Conservation (phyloP, 169 alveolate genomes). For the Sarcocystis neurona region DNA sequence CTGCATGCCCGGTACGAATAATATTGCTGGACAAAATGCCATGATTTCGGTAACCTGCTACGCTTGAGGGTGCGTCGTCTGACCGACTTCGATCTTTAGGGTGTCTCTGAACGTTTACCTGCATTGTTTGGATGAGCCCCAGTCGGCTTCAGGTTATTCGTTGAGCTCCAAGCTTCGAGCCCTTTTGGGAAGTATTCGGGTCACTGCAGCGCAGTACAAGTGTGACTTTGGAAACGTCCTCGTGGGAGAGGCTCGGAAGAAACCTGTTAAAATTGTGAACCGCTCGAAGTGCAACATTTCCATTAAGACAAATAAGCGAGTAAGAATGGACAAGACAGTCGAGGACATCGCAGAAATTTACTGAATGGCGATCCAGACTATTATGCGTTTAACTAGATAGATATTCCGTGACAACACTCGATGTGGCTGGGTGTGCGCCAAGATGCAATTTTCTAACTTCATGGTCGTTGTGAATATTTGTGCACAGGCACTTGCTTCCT, state of each 20-base stretch:
- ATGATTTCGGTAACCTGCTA: no score
- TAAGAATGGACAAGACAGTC: constrained; percentile 9
- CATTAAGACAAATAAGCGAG: constrained; percentile 62
- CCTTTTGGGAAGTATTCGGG: background rate
- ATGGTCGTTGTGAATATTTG: background rate
- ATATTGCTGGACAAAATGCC: no score
- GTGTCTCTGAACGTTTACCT: background rate
- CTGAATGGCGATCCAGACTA: background rate
- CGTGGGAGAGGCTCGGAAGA: constrained; percentile 74
- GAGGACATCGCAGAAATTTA: background rate
- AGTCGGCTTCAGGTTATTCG: background rate
- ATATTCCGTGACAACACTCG: no score
- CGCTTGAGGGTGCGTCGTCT: no score
- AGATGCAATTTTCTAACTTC: background rate
- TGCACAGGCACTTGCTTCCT: constrained; percentile 27
- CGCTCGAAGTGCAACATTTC: constrained; percentile 57
- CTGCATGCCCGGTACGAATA: no score
- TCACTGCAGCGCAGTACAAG: constrained; percentile 78
- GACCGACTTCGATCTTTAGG: background rate
- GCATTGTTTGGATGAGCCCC: no score
- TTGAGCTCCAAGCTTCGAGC: background rate
- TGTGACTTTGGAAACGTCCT: constrained; percentile 90
- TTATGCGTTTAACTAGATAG: background rate
- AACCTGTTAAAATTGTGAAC: constrained; percentile 75
- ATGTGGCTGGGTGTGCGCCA: no score